Evolutionary conservation across 768 basidiomycete species (phyloP).

Genomic region (Pisolithus orientalis): DNA sequence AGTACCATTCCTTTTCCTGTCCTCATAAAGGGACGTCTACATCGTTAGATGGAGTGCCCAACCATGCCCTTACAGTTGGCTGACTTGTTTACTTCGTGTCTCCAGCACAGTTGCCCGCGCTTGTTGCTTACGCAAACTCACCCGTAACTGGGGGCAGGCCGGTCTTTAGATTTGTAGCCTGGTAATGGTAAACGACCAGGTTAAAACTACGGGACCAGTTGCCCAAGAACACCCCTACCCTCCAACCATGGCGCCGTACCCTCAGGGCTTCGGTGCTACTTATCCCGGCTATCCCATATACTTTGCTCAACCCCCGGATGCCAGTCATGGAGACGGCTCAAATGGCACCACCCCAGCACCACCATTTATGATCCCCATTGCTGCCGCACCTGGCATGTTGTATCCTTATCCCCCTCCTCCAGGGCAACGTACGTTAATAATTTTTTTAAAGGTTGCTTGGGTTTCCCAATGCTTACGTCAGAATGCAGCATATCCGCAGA

Average conservation of each 20-base stretch:
- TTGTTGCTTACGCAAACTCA: conserved; percentile 28
- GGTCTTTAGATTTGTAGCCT: conserved; percentile 22
- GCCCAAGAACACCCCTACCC: conserved; percentile 30
- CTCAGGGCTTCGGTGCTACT: conserved; percentile 19
- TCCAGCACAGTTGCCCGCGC: conserved; percentile 15
- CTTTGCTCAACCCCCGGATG: conserved; percentile 25
- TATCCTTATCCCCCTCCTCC: conserved; percentile 37
- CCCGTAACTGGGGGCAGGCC: conserved; percentile 14
- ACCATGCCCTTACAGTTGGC: conserved; percentile 1
- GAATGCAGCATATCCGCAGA: conserved; percentile 28
- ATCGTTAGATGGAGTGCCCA: conserved; percentile 4
- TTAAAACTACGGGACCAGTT: conserved; percentile 29
- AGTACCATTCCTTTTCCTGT: background rate
- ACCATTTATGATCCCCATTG: conserved; percentile 33
- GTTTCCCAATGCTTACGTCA: conserved; percentile 6
- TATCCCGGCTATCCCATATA: conserved; percentile 30
- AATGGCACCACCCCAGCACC: conserved; percentile 21
- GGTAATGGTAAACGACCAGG: conserved; percentile 26
- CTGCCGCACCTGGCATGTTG: conserved; percentile 37
- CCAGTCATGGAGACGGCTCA: conserved; percentile 28
- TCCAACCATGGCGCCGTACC: conserved; percentile 22
- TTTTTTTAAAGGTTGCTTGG: background rate
- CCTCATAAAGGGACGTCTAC: too few relatives aligned
- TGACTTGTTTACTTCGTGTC: conserved; percentile 17
- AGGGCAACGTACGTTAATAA: conserved; percentile 28